Base-by-base conservation (phyloP, 2,329 filamentous ascomycete genomes). In the Cytospora chrysosperma region DNA sequence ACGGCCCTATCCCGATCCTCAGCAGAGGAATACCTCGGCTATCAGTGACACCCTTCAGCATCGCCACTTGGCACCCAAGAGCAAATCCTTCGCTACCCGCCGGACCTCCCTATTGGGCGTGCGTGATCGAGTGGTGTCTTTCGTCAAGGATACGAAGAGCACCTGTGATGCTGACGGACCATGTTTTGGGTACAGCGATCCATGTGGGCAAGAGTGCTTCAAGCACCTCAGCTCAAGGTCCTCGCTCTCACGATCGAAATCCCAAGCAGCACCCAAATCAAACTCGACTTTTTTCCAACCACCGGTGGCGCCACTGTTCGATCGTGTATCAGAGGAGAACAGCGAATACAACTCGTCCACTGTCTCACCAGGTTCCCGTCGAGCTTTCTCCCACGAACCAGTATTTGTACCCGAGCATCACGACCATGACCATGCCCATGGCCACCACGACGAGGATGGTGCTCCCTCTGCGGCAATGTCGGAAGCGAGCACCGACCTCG, bases 151-250 rank as follows among this genome's bases (percentile, higher is more conserved):
- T 69, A 86, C 82, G 26, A 88, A 88, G 71, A 70, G 79, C 37
- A 84, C 87, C 69, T 89, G 86, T 68, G 85, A 88, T 65, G 82
- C 85, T 67, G 73, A 75, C 21, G 86, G 85, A 0, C 82, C 83
- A 1, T 89, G 86, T 70, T 88, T 79, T 68, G 87, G 87, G 62
- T 89, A 86, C 71, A 80, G 85, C 1, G 87, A 89, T 68, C 86
- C 85, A 0, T 89, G 86, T 66, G 86, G 85, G 1, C 85, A 88
- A 70, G 85, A 86, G 70, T 88, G 86, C 72, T 87, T 85, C 73
- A 88, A 86, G 68, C 84, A 87, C 65, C 50, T 87, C 3, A 75
- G 70, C 68, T 75, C 72, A 32, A 78, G 81, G 26, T 67, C 76
- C 26, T 69, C 72, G 4, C 68, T 73, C 30, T 66, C 71, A 32